These are phyloP conservation scores for Tetrapisispora arboricola DNA, from an alignment of 805 yeast genomes.

Conservation along the genomic window DNA sequence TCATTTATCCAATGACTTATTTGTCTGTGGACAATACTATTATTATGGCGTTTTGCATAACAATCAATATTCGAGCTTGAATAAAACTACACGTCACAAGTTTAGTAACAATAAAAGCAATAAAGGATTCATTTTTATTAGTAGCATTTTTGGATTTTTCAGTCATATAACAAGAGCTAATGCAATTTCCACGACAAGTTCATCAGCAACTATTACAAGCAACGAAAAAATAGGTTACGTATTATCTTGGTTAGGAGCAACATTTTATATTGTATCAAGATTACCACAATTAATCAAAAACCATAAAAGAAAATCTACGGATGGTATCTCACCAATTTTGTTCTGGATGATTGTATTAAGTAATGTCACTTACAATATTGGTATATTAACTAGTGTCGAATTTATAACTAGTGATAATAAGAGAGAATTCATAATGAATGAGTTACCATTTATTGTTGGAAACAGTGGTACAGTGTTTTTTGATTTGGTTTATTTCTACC, in stretches of 20 bases:
- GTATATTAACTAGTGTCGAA: constrained; percentile 61
- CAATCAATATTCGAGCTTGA: constrained; percentile 3
- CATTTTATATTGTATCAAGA: constrained; percentile 65
- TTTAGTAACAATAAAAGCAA: not conserved
- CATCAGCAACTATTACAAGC: not conserved
- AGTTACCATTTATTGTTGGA: constrained; percentile 75
- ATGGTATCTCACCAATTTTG: constrained; percentile 72
- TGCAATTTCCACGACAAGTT: not conserved
- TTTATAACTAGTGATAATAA: constrained; percentile 33
- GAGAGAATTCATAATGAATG: constrained; percentile 47
- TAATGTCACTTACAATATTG: constrained; percentile 63
- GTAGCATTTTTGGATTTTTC: not conserved
- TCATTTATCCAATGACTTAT: constrained; percentile 60
- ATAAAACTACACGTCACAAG: not conserved
- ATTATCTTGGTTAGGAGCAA: constrained; percentile 73
- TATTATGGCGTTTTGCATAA: constrained; percentile 41
- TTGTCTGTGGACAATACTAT: constrained; percentile 60
- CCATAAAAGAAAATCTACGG: constrained; percentile 67
- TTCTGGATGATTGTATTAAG: constrained; percentile 74
- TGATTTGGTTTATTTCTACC: constrained; percentile 63
- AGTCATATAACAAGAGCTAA: not conserved
- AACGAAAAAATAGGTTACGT: constrained; percentile 28
- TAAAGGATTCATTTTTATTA: not conserved
- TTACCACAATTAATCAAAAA: constrained; percentile 79
- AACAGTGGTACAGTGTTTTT: constrained; percentile 77